phyloP scores from a whole-genome alignment of 176 grass and related monocot species.

The Rhipidocladum racemiflorum region DNA sequence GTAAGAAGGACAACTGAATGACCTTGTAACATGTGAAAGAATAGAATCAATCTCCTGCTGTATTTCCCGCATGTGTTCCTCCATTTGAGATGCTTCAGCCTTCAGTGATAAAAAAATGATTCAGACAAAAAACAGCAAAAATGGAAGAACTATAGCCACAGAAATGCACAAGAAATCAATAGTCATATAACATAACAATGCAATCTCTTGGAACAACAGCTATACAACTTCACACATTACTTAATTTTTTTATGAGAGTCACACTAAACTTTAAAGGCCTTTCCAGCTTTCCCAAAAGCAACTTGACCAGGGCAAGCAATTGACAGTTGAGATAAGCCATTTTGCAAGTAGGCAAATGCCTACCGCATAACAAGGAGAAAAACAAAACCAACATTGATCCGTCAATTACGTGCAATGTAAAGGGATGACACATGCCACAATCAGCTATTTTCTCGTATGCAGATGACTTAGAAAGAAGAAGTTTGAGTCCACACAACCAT shows the following conservation, averaged over 20 bases:
- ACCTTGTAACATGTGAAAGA: slow-evolving; percentile 63
- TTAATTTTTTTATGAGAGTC: neutral
- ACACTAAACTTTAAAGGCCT: neutral
- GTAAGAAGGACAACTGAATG: neutral
- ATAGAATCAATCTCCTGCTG: slow-evolving; percentile 53
- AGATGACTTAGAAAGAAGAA: neutral
- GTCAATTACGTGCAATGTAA: neutral
- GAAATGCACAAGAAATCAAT: slow-evolving; percentile 2
- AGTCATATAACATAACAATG: neutral
- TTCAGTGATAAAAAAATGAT: slow-evolving; percentile 45
- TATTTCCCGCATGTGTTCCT: slow-evolving; percentile 48
- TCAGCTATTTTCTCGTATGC: neutral
- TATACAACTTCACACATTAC: neutral
- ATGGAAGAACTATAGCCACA: slow-evolving; percentile 11
- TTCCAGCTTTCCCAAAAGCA: neutral
- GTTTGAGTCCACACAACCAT: too few species aligned
- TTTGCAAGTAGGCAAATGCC: neutral
- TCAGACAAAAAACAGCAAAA: slow-evolving; percentile 20
- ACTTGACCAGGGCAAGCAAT: neutral
- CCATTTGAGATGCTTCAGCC: slow-evolving; percentile 71
- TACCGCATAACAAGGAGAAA: neutral
- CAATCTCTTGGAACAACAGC: neutral
- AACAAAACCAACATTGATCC: too few species aligned
- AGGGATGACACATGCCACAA: neutral
- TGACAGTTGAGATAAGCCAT: neutral